phyloP scores from a whole-genome alignment of 2,329 filamentous ascomycete genomes.

The Diplodia corticola region DNA sequence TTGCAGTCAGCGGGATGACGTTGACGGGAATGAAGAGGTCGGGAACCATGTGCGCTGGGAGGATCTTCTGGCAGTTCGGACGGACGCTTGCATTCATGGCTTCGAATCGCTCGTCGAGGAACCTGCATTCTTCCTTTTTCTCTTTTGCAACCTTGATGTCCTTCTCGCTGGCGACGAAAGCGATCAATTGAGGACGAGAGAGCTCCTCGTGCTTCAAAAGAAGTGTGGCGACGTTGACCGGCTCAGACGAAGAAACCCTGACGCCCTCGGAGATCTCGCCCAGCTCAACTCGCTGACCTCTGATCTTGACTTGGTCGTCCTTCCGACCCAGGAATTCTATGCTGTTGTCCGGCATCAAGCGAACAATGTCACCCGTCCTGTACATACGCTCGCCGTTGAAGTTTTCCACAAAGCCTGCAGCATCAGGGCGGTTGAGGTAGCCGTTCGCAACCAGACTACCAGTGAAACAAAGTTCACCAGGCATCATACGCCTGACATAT shows the following conservation, averaged over 20 bases:
- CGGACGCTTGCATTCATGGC: constrained; percentile 25
- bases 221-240: constrained; percentile 5
- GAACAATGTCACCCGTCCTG: constrained; percentile 27
- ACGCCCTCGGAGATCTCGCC: constrained; percentile 40
- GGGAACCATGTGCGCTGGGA: constrained; percentile 45
- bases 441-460: constrained; percentile 26
- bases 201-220: constrained; percentile 19
- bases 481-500: constrained; percentile 53
- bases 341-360: constrained; percentile 25
- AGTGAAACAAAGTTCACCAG: constrained; percentile 27
- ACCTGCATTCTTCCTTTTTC: constrained; percentile 26
- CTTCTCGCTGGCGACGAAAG: constrained; percentile 24
- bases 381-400: constrained; percentile 25
- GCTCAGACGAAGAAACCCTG: constrained; percentile 36
- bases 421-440: constrained; percentile 32
- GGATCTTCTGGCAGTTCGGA: constrained; percentile 24
- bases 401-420: constrained; percentile 29
- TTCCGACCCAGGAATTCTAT: constrained; percentile 27
- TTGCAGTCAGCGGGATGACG: constrained; percentile 38
- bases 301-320: constrained; percentile 34
- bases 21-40: constrained; percentile 41
- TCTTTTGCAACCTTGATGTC: constrained; percentile 21
- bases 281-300: constrained; percentile 44
- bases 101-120: constrained; percentile 25
- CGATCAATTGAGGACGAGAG: constrained; percentile 5